Evolutionary conservation across 1,284 basidiomycete genomes (phyloP).

Genomic region (Hemileia vastatrix): DNA sequence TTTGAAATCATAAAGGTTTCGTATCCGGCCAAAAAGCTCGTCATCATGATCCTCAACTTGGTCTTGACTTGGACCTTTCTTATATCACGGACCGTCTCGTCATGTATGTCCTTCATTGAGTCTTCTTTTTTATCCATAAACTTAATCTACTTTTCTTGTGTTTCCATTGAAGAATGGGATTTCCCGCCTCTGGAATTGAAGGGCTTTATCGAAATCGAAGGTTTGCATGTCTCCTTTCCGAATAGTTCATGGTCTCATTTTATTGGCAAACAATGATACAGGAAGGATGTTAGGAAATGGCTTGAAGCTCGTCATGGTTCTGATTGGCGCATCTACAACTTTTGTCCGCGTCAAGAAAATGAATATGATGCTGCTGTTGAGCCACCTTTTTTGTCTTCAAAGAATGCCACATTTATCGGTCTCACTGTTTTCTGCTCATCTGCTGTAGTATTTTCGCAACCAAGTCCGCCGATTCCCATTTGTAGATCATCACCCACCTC

Average conservation of each 20-base stretch:
- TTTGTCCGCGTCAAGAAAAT: slow-evolving; percentile 34
- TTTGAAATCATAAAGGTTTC: too few species aligned
- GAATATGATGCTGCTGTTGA: slow-evolving; percentile 23
- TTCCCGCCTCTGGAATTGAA: slow-evolving; percentile 34
- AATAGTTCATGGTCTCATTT: background rate
- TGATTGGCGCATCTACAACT: slow-evolving; percentile 37
- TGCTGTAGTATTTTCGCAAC: background rate
- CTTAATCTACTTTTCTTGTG: background rate
- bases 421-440: background rate
- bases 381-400: slow-evolving; percentile 20
- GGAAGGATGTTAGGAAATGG: slow-evolving; percentile 31
- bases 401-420: background rate
- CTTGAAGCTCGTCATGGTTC: slow-evolving; percentile 36
- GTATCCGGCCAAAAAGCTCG: slow-evolving; percentile 39
- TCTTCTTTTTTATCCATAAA: too few species aligned
- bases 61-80: slow-evolving; percentile 36
- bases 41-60: slow-evolving; percentile 31
- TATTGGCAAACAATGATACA: background rate
- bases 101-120: background rate
- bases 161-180: slow-evolving; percentile 38
- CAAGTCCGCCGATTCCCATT: slow-evolving; percentile 37
- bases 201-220: slow-evolving; percentile 37
- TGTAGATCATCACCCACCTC: slow-evolving; percentile 38
- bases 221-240: background rate
- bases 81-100: slow-evolving; percentile 33